Base-by-base conservation (phyloP, 257 asterid genomes). In the Solanum etuberosum region DNA sequence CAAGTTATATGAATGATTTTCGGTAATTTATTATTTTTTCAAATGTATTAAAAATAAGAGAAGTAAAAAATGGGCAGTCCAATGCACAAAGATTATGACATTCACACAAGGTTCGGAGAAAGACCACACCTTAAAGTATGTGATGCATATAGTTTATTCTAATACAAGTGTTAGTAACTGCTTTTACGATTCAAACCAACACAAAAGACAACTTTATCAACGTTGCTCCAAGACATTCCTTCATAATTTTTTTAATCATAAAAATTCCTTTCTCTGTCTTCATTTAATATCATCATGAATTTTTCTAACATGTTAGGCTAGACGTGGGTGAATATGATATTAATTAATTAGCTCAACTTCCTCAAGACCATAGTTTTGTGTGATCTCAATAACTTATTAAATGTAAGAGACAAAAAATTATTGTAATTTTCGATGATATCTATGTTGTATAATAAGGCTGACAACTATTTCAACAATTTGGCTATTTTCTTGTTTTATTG, bases 61-160 rank as follows among this genome's bases (percentile, higher is more conserved):
- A 61, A 61, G 7, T n/a, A 9, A 61, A 9, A 57, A 4, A 59
- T 11, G 0, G 29, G 2, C 7, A 0, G 16, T 2, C 3, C 2
- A 1, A 61, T 59, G 14, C 15, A 9, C 29, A 4, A 61, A 23
- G 12, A 1, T n/a, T n/a, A 3, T 2, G 1, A 7, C 7, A 2
- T 9, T 61, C 15, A n/a, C 0, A n/a, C 2, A 0, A 0, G 2
- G 0, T 61, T 4, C 1, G 1, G 1, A 2, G 14, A 23, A 59
- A 59, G 27, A 5, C 11, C 3, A 1, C 29, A 21, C 2, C 1
- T 4, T 1, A 61, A 61, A 5, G 6, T 0, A 0, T 61, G 1
- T 61, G 3, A 61, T 61, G 16, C 0, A 10, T 0, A 59, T 23
- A 21, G 0, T 11, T 2, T 61, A n/a, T 54, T 0, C 7, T 61